phyloP scores from a whole-genome alignment of 768 basidiomycete species.

The Mycena vulgaris region DNA sequence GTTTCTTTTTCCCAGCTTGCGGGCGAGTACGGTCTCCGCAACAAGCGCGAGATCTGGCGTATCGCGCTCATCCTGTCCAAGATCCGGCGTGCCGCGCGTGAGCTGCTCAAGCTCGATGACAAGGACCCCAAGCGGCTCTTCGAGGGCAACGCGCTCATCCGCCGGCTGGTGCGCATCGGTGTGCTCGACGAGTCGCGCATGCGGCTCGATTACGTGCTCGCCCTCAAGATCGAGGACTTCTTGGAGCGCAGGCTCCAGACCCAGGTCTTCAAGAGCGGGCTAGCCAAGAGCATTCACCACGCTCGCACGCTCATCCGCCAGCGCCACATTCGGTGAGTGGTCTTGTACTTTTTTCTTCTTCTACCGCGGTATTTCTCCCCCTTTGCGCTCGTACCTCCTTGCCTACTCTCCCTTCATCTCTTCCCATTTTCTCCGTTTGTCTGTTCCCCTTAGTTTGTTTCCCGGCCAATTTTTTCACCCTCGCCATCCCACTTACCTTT shows the following conservation, averaged over 20 bases:
- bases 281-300: slow-evolving; percentile 99
- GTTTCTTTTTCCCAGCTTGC: slow-evolving; percentile 79
- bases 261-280: slow-evolving; percentile 98
- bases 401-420: too few species aligned
- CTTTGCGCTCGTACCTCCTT: background rate
- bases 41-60: slow-evolving; percentile 99
- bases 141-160: slow-evolving; percentile 97
- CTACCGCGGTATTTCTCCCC: too few species aligned
- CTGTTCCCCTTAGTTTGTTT: too few species aligned
- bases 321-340: slow-evolving; percentile 93
- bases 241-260: slow-evolving; percentile 99
- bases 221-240: slow-evolving; percentile 99
- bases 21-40: slow-evolving; percentile 99
- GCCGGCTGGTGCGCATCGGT: slow-evolving; percentile 98
- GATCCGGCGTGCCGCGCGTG: slow-evolving; percentile 99
- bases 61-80: slow-evolving; percentile 98
- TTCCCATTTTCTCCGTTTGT: too few species aligned
- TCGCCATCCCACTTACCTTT: too few species aligned
- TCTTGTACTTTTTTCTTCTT: background rate
- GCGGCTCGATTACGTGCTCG: slow-evolving; percentile 99
- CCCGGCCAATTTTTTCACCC: too few species aligned
- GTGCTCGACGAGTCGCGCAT: slow-evolving; percentile 99
- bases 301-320: slow-evolving; percentile 98
- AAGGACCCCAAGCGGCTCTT: slow-evolving; percentile 99
- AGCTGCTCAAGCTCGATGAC: slow-evolving; percentile 99